A percentile compares a stretch with the other conserved stretches of the same genome.
Conservation (phyloP, 371 early-diverging fungal genomes). For the Nosema muscidifuracis region DNA sequence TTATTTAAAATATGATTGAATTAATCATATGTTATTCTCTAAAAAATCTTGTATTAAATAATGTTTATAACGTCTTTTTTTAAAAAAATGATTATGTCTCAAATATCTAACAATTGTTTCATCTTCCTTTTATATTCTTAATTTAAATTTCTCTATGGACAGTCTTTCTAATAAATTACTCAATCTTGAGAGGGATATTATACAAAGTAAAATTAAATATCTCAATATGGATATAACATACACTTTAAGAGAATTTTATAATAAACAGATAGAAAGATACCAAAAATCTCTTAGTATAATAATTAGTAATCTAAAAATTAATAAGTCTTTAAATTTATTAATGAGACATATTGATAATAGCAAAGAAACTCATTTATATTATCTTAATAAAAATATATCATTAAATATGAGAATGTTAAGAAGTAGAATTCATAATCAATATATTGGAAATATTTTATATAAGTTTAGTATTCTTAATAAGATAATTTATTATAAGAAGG, state of each 20-base stretch:
- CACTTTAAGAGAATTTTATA: not conserved
- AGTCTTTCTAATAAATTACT: not conserved
- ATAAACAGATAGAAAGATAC: not conserved
- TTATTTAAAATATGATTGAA: too few species aligned
- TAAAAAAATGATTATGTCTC: too few species aligned
- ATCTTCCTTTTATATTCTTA: too few species aligned
- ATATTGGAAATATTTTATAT: not conserved
- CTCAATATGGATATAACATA: not conserved
- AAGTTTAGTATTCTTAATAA: not conserved
- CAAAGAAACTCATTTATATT: too few species aligned
- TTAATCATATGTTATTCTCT: too few species aligned
- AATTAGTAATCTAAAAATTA: not conserved
- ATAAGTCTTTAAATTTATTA: too few species aligned
- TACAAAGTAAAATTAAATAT: not conserved
- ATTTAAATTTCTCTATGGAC: not conserved
- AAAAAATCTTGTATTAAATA: too few species aligned
- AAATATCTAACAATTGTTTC: too few species aligned
- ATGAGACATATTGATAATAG: too few species aligned
- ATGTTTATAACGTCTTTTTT: too few species aligned
- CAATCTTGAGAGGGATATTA: not conserved
- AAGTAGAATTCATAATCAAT: not conserved
- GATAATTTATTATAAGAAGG: not conserved
- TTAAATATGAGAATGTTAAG: too few species aligned
- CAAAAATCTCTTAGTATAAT: not conserved
- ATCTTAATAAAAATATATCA: too few species aligned